Base-by-base conservation (phyloP, 2,329 filamentous ascomycete species). In the Tolypocladium amazonense region DNA sequence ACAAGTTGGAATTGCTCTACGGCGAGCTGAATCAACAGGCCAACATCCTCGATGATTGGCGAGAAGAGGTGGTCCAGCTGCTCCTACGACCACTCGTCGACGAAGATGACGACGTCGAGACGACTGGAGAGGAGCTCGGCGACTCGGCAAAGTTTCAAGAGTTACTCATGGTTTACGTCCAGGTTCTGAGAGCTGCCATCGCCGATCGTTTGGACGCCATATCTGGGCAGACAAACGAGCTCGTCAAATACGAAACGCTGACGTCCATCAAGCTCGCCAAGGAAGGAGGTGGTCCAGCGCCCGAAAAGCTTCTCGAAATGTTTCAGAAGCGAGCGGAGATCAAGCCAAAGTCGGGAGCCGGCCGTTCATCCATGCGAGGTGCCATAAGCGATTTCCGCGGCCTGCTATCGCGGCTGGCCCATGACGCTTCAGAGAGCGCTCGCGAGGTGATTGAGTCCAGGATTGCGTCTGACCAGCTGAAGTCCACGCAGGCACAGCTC, bases 101-200 rank as follows among this genome's bases (percentile, higher is more conserved):
- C 65, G 86, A 94, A 68, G 91, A 96, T 47, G 85, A 85, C 1
- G 77, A 77, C 20, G 74, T 81, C 12, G 90, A 96, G 60, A 82
- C 86, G 2, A 93, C 91, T 14, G 94, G 94, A 30, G 88, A 97
- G 61, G 94, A 97, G 70, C 94, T 96, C 63, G 89, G 91, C 65
- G 84, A 89, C 38, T 96, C 93, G 0, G 90, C 92, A 0, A 90
- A 90, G 70, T 82, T 88, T 54, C 93, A 97, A 73, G 93, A 97
- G 62, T 86, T 95, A 69, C 83, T 97, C 50, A 90, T 93, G 73
- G 89, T 89, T 8, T 96, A 95, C 68, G 88, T 96, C 60, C 86
- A 92, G 69, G 86, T 84, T 11, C 77, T 97, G 35, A 83, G 90
- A 61, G 85, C 88, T 0, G 80, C 88, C 56, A 82, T 94, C 60